Conservation (phyloP, 2,329 filamentous ascomycete species). For the Pyrenophora tritici-repentis region DNA sequence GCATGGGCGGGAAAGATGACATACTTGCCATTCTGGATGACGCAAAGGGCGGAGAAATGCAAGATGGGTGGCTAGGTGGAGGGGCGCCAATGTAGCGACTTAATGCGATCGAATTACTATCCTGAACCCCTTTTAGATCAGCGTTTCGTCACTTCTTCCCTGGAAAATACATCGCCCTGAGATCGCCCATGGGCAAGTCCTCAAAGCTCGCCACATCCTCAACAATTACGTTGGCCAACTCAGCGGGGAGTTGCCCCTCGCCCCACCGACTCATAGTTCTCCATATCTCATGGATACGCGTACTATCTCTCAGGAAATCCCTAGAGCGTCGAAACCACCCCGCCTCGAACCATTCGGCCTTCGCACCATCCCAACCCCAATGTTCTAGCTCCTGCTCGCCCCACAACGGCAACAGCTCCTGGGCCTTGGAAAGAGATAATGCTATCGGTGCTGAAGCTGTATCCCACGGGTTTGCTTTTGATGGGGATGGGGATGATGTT, state of each 20-base stretch:
- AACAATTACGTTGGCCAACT: conserved; percentile 13
- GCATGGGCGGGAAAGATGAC: conserved; percentile 13
- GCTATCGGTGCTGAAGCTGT: conserved; percentile 6
- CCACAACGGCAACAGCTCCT: conserved; percentile 8
- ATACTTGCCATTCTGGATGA: conserved; percentile 17
- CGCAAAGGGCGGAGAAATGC: conserved; percentile 7
- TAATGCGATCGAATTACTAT: not conserved
- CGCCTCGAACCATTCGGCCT: not conserved
- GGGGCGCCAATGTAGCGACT: not conserved
- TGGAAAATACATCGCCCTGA: conserved; percentile 8
- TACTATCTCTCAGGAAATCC: conserved; percentile 15
- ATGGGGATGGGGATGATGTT: not conserved
- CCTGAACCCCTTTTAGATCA: not conserved
- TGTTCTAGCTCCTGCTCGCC: conserved; percentile 7
- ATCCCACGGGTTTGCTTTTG: conserved; percentile 4
- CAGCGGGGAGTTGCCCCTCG: conserved; percentile 15
- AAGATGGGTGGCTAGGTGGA: not conserved
- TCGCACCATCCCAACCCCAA: not conserved
- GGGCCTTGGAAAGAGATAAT: not conserved
- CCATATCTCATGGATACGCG: conserved; percentile 17
- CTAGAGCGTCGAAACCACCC: conserved; percentile 14
- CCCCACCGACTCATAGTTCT: conserved; percentile 14
- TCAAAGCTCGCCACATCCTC: conserved; percentile 16
- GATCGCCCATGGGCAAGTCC: conserved; percentile 4
- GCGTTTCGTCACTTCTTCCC: not conserved